Evolutionary conservation across 1,139 yeast species (phyloP), one percentile per base, ranked within the genome.

Genomic region (Saccharomyces hybrid): DNA sequence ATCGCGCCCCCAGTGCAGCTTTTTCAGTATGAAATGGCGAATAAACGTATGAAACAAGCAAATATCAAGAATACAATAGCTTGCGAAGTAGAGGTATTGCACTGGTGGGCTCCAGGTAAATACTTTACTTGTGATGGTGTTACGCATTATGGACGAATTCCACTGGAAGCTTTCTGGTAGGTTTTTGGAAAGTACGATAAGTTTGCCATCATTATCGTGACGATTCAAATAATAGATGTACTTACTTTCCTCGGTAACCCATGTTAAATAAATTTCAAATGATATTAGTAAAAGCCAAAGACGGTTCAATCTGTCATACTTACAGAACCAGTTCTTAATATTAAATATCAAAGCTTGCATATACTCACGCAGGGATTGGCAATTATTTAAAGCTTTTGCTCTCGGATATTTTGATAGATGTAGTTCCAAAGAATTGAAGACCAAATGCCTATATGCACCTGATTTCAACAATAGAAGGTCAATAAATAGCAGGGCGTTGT

Each of bases 391-490:
- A 16, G 52, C 14, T 38, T 51, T 49, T 52, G 58, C 49, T 25
- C 54, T 64, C 8, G 54, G 52, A 38, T 56, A 54, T 26, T 54
- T 51, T 16, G 61, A 55, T 5, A 61, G 52, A 13, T 52, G 59
- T 1, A 65, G 49, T 57, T 73, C 84, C n/a, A 83, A 73, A 13
- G 80, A 74, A 63, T 93, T 93, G 73, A 81, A 91, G 3, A 93
- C 88, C 57, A 93, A 73, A 68, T 95, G 99, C 51, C 95, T 78
- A 63, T 89, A 91, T 0, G 97, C 98, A 62, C 85, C 95, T 3
- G 95, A 91, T 66, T 90, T 88, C 60, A 93, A 73, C 13, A 93
- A 77, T 53, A 93, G 72, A 48, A 91, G 76, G 65, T 95, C 99
- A 41, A 95, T 83, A 65, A 89, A 87, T 30, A 93, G 73, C 1